These are phyloP conservation scores for Colletotrichum salicis DNA, from an alignment of 2,329 filamentous ascomycete species.

Conservation along the genomic window DNA sequence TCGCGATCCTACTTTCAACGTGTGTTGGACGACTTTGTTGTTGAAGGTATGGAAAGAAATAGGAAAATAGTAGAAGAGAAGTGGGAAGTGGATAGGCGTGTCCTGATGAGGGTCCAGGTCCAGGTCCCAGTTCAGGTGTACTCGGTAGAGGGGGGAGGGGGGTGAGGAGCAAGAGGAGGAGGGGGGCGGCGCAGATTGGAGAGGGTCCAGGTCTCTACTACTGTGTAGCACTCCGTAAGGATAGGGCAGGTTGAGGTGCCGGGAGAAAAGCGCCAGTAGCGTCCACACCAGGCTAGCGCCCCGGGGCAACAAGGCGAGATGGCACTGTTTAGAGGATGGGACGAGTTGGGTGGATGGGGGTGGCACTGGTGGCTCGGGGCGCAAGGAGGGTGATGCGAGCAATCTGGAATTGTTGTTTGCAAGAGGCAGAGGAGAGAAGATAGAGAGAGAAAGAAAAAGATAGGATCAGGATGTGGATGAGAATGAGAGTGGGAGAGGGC, in stretches of 20 bases:
- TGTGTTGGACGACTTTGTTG: slow-evolving; percentile 10
- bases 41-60: background rate
- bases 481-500: background rate
- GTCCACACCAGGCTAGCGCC: slow-evolving; percentile 12
- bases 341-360: background rate
- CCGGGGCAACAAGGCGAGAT: slow-evolving; percentile 13
- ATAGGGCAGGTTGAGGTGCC: slow-evolving; percentile 7
- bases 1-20: slow-evolving; percentile 26
- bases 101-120: slow-evolving; percentile 30
- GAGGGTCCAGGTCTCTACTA: slow-evolving; percentile 1
- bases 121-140: slow-evolving; percentile 6
- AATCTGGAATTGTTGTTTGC: background rate
- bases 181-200: slow-evolving; percentile 15
- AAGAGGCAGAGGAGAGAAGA: background rate
- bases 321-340: background rate
- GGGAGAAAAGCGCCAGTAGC: slow-evolving; percentile 13
- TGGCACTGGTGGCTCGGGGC: slow-evolving; percentile 8
- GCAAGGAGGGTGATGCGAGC: slow-evolving; percentile 16
- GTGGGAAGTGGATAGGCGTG: slow-evolving; percentile 28
- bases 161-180: background rate
- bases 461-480: background rate
- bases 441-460: background rate
- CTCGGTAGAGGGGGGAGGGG: background rate
- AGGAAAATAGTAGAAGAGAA: background rate
- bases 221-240: no score